phyloP scores from a whole-genome alignment of 2,329 filamentous ascomycete species.

The Ceratocystis eucalypticola region DNA sequence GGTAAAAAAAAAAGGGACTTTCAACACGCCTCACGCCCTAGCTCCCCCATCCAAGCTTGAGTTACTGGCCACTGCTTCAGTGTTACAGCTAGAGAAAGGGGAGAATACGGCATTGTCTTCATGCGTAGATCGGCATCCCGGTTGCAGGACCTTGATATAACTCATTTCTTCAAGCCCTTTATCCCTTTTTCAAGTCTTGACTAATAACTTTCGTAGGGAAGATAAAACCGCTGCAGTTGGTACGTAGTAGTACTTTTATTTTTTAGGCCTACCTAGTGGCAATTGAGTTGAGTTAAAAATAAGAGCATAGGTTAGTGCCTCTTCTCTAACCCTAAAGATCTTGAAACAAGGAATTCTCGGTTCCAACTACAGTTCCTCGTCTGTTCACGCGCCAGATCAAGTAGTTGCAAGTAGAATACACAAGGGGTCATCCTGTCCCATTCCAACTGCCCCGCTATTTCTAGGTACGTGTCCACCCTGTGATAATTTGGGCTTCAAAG shows the following conservation, averaged over 20 bases:
- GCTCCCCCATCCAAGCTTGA: not conserved
- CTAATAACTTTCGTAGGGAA: not conserved
- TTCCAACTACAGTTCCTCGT: no score
- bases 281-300: no score
- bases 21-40: no score
- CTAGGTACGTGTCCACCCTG: not conserved
- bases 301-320: no score
- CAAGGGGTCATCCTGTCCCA: no score
- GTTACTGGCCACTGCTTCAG: not conserved
- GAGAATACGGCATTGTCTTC: not conserved
- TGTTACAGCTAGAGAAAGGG: not conserved
- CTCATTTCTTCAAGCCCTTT: not conserved
- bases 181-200: not conserved
- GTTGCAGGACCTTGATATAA: not conserved
- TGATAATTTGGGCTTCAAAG: not conserved
- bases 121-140: slow-evolving; percentile 3
- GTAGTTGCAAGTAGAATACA: no score
- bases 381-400: no score
- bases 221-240: not conserved
- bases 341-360: no score
- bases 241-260: not conserved
- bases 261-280: no score
- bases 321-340: no score
- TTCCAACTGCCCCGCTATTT: not conserved
- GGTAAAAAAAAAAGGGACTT: no score